Percentiles rank a stretch among this genome's conserved stretches.
Evolutionary conservation across 1,139 yeast species (phyloP).

Genomic region (Saccharomyces uvarum): DNA sequence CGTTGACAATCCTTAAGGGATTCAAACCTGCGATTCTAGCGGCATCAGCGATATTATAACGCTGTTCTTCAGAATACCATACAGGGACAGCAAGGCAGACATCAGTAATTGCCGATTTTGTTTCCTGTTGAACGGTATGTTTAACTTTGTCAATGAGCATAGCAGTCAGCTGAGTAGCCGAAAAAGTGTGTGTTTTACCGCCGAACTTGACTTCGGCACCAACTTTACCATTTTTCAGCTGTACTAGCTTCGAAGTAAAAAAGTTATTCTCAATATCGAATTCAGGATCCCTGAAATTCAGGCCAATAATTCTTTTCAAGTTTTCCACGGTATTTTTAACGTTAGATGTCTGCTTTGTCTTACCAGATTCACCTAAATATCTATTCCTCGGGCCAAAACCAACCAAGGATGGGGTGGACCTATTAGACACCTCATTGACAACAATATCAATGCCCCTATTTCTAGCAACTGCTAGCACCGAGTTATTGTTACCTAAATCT

Average conservation of each 20-base stretch:
- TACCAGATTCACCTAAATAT: conserved; percentile 90
- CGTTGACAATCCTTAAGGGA: conserved; percentile 96
- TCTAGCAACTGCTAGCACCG: conserved; percentile 95
- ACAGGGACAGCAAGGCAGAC: conserved; percentile 93
- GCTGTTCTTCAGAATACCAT: conserved; percentile 95
- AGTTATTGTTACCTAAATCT: conserved; percentile 92
- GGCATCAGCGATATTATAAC: conserved; percentile 95
- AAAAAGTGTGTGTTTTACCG: conserved; percentile 72
- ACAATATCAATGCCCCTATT: conserved; percentile 97
- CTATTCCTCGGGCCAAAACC: conserved; percentile 89
- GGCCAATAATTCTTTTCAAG: conserved; percentile 84
- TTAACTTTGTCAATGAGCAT: conserved; percentile 91
- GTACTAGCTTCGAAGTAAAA: conserved; percentile 62
- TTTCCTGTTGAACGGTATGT: conserved; percentile 70
- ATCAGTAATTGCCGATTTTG: conserved; percentile 73
- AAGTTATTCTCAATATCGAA: conserved; percentile 65
- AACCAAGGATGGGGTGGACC: conserved; percentile 89
- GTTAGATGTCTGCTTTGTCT: conserved; percentile 93
- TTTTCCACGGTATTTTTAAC: conserved; percentile 93
- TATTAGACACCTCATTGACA: conserved; percentile 96
- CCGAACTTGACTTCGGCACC: conserved; percentile 80
- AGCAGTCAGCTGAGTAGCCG: conserved; percentile 85
- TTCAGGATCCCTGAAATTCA: conserved; percentile 70
- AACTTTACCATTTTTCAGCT: conserved; percentile 63
- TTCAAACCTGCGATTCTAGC: conserved; percentile 92